Evolutionary conservation across 306 rosid genomes (phyloP).

Genomic region (Glycine soja): DNA sequence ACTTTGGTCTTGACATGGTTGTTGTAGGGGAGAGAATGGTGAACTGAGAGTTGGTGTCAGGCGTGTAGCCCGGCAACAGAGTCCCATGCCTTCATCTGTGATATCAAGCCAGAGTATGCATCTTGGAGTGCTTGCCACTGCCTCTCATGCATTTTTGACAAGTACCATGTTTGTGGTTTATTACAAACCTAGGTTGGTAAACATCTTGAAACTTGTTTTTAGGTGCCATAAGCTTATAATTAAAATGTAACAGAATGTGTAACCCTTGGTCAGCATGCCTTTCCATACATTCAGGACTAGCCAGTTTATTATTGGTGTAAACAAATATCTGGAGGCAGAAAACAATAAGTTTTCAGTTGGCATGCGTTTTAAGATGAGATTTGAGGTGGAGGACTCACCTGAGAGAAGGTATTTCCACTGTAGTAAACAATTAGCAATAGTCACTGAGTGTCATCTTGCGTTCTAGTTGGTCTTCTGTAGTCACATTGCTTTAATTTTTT

Average conservation of each 20-base stretch:
- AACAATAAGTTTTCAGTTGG: slow-evolving; percentile 63
- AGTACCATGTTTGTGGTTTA: slow-evolving; percentile 72
- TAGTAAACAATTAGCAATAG: neutral
- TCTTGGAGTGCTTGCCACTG: slow-evolving; percentile 89
- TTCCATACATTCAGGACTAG: slow-evolving; percentile 59
- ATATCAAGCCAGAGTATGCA: slow-evolving; percentile 90
- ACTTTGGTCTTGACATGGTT: slow-evolving; percentile 19
- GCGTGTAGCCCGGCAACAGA: slow-evolving; percentile 69
- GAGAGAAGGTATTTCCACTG: slow-evolving; percentile 66
- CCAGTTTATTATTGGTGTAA: slow-evolving; percentile 71
- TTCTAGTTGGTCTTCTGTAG: neutral
- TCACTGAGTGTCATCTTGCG: slow-evolving; percentile 5
- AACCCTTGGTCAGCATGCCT: neutral
- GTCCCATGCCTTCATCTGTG: slow-evolving; percentile 74
- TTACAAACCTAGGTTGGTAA: slow-evolving; percentile 78
- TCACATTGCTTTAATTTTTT: slow-evolving; percentile 27
- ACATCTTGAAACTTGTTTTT: slow-evolving; percentile 20
- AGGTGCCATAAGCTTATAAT: neutral
- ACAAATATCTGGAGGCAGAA: slow-evolving; percentile 71
- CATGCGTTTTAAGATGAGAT: slow-evolving; percentile 82
- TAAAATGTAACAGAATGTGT: neutral
- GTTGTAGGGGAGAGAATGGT: slow-evolving; percentile 67
- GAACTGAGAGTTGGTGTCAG: slow-evolving; percentile 79
- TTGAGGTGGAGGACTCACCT: slow-evolving; percentile 80
- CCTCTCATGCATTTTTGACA: slow-evolving; percentile 77